These are phyloP conservation scores for Suhomyces taliae DNA, from an alignment of 1,139 yeast species.

Conservation along the genomic window DNA sequence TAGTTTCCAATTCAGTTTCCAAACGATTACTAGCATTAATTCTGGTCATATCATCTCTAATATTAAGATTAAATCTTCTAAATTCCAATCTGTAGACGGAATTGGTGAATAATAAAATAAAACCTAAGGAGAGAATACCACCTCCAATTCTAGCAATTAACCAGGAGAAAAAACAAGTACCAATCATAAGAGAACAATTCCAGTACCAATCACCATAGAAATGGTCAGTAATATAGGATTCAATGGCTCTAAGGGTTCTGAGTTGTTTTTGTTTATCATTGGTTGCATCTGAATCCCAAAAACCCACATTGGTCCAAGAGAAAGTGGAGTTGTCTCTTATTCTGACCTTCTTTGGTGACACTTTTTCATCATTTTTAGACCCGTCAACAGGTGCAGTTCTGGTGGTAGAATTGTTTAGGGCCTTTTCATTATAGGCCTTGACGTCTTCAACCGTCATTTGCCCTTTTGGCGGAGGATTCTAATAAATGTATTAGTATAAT, in stretches of 20 bases:
- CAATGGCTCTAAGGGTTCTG: constrained; percentile 34
- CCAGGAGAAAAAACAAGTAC: constrained; percentile 77
- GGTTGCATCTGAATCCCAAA: constrained; percentile 31
- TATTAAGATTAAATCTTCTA: constrained; percentile 68
- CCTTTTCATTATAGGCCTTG: constrained; percentile 29
- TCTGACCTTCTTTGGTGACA: constrained; percentile 19
- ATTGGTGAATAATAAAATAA: constrained; percentile 59
- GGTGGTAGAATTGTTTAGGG: constrained; percentile 18
- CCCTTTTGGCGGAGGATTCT: constrained; percentile 8
- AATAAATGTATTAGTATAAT: background rate
- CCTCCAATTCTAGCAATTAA: constrained; percentile 57
- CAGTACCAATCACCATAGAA: constrained; percentile 73
- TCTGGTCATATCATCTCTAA: constrained; percentile 73
- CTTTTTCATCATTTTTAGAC: constrained; percentile 13
- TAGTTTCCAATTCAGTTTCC: constrained; percentile 64
- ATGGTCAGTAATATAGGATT: constrained; percentile 64
- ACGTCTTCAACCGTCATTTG: constrained; percentile 26
- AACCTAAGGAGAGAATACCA: constrained; percentile 51
- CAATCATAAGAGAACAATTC: constrained; percentile 62
- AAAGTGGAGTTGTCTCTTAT: constrained; percentile 37
- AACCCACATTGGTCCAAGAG: constrained; percentile 45
- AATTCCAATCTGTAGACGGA: constrained; percentile 71
- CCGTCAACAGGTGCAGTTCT: constrained; percentile 29
- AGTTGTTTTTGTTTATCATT: constrained; percentile 30
- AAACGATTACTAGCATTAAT: constrained; percentile 57